Evolutionary conservation across 1,284 basidiomycete species (phyloP), one percentile per base, ranked within the genome.

Genomic region (Schizopora paradoxa): DNA sequence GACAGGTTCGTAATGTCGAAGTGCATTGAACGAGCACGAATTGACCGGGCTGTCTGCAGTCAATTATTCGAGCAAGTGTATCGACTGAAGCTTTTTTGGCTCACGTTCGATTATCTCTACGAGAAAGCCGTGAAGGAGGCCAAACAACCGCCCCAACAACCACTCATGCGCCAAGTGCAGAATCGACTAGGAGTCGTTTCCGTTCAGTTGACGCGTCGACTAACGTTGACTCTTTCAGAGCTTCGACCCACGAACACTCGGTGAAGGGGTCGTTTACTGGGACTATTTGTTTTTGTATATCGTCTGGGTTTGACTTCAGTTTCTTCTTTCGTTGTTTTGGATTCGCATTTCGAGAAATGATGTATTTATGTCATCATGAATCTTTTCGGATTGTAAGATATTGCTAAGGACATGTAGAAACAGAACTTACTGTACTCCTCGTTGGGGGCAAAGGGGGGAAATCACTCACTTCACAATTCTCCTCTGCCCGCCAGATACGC

Each of bases 401-500:
- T 38, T 6, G 16, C 26, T 22, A 4, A 19, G 7, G 26, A 14
- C 19, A 35, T 6, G 14, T 35, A 5, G n/a, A 6, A 35, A 14
- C n/a, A 14, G 5, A 35, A 18, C 6, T 14, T 14, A 35, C 33
- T 6, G n/a, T 35, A 18, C 19, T 6, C 6, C 14, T 6, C 7
- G 6, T 7, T 35, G 33, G 5, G 19, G 14, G 6, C 10, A 35
- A 8, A 8, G 34, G 8, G 11, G 21, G 16, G 27, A 11, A 25
- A 19, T 10, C 21, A 11, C 8, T 35, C 23, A 42, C 8, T 32
- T n/a, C n/a, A 37, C 33, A 79, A 56, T 56, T 67, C 57, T n/a
- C 81, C 78, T 31, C 60, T 64, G 26, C 73, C 68, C 5, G 79
- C 79, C 25, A 83, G 66, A 59, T 80, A 80, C 11, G 76, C 72